These are phyloP conservation scores for Talaromyces pinophilus DNA, from an alignment of 2,329 filamentous ascomycete species.

Conservation along the genomic window DNA sequence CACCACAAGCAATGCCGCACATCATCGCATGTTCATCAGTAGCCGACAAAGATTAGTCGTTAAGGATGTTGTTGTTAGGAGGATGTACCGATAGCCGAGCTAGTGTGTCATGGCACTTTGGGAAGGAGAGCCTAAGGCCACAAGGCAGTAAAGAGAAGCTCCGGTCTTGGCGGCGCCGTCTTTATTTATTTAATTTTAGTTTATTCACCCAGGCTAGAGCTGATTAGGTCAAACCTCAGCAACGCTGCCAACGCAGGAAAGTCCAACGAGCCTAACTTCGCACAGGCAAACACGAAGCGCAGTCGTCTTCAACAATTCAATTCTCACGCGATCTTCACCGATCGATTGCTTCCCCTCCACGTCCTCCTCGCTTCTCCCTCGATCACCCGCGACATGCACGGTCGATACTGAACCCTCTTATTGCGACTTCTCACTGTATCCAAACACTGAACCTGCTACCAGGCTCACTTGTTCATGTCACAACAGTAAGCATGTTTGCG, in stretches of 20 bases:
- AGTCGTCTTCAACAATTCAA: neutral
- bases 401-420: neutral
- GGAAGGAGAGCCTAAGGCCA: neutral
- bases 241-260: neutral
- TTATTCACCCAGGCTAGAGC: slow-evolving; percentile 1
- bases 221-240: neutral
- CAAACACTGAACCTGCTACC: neutral
- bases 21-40: neutral
- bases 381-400: neutral
- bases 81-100: slow-evolving; percentile 1
- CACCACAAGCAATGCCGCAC: neutral
- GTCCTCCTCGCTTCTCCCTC: neutral
- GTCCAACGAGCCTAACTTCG: neutral
- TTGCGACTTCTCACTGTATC: neutral
- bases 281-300: neutral
- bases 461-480: neutral
- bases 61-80: neutral
- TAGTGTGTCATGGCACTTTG: neutral
- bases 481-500: slow-evolving; percentile 40
- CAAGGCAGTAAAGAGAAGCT: neutral
- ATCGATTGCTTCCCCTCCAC: neutral
- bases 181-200: slow-evolving; percentile 2
- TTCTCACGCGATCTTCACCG: neutral
- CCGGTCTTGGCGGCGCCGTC: slow-evolving; percentile 6
- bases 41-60: neutral